phyloP scores from a whole-genome alignment of 2,329 filamentous ascomycete species.

The Penicillium sp. region DNA sequence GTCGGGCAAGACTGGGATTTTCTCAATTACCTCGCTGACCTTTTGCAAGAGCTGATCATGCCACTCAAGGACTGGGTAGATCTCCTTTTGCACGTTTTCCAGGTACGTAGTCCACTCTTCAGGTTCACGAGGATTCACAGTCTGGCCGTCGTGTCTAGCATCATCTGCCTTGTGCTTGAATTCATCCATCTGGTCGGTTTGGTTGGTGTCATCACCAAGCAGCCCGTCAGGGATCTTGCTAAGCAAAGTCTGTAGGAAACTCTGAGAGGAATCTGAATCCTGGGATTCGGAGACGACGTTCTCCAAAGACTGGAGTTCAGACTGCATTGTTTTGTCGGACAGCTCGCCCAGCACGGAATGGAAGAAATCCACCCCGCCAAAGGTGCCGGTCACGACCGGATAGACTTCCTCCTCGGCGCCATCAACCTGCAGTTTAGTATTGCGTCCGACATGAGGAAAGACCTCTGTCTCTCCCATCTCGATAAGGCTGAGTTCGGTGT shows the following conservation, averaged over 20 bases:
- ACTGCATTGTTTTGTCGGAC: slow-evolving; percentile 85
- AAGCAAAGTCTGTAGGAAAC: slow-evolving; percentile 72
- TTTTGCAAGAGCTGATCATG: slow-evolving; percentile 82
- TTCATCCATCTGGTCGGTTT: slow-evolving; percentile 72
- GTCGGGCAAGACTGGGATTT: slow-evolving; percentile 79
- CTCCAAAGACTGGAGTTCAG: slow-evolving; percentile 83
- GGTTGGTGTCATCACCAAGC: slow-evolving; percentile 61
- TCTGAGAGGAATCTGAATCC: slow-evolving; percentile 63
- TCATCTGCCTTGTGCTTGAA: slow-evolving; percentile 71
- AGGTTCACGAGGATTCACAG: slow-evolving; percentile 71
- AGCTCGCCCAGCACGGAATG: slow-evolving; percentile 78
- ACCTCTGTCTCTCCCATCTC: slow-evolving; percentile 76
- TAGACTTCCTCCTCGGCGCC: slow-evolving; percentile 67
- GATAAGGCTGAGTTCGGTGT: slow-evolving; percentile 79
- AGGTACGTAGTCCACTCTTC: slow-evolving; percentile 81
- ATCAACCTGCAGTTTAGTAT: slow-evolving; percentile 65
- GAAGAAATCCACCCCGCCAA: slow-evolving; percentile 90
- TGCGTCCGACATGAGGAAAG: slow-evolving; percentile 80
- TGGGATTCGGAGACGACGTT: slow-evolving; percentile 65
- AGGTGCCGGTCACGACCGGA: slow-evolving; percentile 84
- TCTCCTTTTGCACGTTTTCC: slow-evolving; percentile 67
- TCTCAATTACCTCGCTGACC: slow-evolving; percentile 74
- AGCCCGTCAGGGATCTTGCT: slow-evolving; percentile 77
- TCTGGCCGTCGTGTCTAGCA: slow-evolving; percentile 70
- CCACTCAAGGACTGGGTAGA: slow-evolving; percentile 86